phyloP scores from a whole-genome alignment of 139 green algal species.

The Auxenochlorella pyrenoidosa region DNA sequence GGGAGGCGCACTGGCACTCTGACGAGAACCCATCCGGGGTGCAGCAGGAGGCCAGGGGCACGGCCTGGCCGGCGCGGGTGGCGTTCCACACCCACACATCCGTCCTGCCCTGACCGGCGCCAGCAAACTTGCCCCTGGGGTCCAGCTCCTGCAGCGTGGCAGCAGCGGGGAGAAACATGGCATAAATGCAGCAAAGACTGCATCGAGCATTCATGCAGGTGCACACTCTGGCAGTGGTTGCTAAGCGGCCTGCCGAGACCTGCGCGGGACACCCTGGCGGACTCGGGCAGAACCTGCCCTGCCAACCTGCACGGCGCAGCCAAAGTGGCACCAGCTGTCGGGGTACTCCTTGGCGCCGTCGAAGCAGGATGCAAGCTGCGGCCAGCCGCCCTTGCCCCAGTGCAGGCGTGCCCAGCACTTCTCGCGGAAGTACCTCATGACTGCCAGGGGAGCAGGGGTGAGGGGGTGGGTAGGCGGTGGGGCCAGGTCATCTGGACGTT shows the following conservation, averaged over 20 bases:
- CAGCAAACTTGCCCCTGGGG: slow-evolving; percentile 76
- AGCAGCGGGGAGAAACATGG: neutral
- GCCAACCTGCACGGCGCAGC: slow-evolving; percentile 67
- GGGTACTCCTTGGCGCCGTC: slow-evolving; percentile 57
- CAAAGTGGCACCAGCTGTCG: slow-evolving; percentile 85
- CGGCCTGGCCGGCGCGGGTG: slow-evolving; percentile 23
- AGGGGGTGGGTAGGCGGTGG: no score
- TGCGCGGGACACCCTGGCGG: no score
- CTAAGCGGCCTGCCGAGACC: neutral
- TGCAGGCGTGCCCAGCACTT: slow-evolving; percentile 77
- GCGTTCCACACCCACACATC: slow-evolving; percentile 74
- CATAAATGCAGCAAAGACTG: no score
- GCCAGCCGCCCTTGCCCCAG: slow-evolving; percentile 69
- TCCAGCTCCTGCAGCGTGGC: slow-evolving; percentile 65
- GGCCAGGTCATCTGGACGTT: no score
- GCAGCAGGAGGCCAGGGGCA: slow-evolving; percentile 43
- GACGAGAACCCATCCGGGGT: slow-evolving; percentile 48
- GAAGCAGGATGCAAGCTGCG: slow-evolving; percentile 58
- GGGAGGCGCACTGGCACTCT: slow-evolving; percentile 52
- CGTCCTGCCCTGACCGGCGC: slow-evolving; percentile 6
- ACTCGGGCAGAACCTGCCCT: no score
- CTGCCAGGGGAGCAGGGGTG: neutral
- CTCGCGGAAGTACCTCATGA: neutral
- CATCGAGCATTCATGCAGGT: neutral
- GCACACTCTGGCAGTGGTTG: neutral